Evolutionary conservation across 2,329 filamentous ascomycete genomes (phyloP).

Genomic region (Penicillium crustosum): DNA sequence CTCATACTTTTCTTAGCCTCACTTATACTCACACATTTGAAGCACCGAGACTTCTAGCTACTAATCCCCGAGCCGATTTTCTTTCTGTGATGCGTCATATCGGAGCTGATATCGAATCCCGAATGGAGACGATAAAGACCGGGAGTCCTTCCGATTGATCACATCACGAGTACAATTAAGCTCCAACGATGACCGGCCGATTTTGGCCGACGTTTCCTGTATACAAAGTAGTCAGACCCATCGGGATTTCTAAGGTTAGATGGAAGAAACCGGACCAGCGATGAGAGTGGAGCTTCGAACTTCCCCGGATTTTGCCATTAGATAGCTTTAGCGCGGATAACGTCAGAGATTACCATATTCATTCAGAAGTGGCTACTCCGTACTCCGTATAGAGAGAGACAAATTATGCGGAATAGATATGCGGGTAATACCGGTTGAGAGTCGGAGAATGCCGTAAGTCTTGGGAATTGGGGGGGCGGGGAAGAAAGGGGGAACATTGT

Average conservation of each 20-base stretch:
- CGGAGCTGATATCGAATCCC: neutral
- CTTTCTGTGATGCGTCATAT: neutral
- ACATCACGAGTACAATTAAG: neutral
- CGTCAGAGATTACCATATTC: neutral
- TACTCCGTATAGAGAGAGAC: neutral
- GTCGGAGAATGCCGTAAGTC: neutral
- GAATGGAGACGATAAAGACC: neutral
- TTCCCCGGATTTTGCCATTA: slow-evolving; percentile 6
- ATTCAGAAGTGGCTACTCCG: neutral
- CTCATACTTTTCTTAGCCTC: neutral
- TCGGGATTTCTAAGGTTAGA: neutral
- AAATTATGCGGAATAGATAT: neutral
- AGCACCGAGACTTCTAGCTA: no score
- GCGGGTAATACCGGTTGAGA: slow-evolving; percentile 4
- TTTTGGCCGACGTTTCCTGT: slow-evolving; percentile 1
- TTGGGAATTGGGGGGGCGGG: neutral
- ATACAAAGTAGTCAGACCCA: neutral
- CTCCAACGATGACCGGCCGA: neutral
- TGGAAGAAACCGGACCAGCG: slow-evolving; percentile 5
- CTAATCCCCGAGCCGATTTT: no score
- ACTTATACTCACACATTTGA: neutral
- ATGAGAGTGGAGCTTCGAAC: slow-evolving; percentile 3
- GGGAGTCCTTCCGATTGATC: neutral
- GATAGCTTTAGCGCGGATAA: neutral
- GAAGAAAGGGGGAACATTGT: neutral